A percentile compares a stretch with the other conserved stretches of the same genome.
phyloP scores from a whole-genome alignment of 2,329 filamentous ascomycete species.

The Botrytis fragariae region DNA sequence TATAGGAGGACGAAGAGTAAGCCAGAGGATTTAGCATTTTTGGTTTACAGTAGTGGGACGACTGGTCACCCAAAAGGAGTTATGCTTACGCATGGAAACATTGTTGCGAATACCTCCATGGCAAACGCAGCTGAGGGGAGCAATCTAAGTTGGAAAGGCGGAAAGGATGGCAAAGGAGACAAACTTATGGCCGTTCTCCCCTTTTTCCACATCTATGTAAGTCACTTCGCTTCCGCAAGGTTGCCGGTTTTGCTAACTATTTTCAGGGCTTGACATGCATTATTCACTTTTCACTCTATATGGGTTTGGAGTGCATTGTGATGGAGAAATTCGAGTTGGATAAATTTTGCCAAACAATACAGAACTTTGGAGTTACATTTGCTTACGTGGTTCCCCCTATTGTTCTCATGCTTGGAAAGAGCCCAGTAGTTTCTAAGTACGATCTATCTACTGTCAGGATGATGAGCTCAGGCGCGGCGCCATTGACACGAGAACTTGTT shows the following conservation, averaged over 20 bases:
- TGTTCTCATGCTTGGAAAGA: constrained; percentile 75
- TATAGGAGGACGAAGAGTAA: constrained; percentile 62
- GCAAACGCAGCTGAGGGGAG: constrained; percentile 51
- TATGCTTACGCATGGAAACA: constrained; percentile 78
- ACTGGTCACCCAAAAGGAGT: constrained; percentile 92
- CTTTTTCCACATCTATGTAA: constrained; percentile 88
- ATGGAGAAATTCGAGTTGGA: constrained; percentile 81
- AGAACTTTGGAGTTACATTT: constrained; percentile 72
- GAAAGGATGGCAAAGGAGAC: constrained; percentile 62
- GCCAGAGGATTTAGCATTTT: constrained; percentile 73
- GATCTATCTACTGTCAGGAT: constrained; percentile 76
- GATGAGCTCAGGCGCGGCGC: constrained; percentile 85
- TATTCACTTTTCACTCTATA: constrained; percentile 65
- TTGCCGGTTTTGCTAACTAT: constrained; percentile 12
- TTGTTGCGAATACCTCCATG: constrained; percentile 71
- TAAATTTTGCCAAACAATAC: constrained; percentile 72
- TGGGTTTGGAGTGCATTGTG: constrained; percentile 65
- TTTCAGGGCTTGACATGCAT: constrained; percentile 65
- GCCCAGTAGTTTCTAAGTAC: constrained; percentile 75
- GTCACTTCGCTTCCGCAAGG: constrained; percentile 32
- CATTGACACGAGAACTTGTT: constrained; percentile 76
- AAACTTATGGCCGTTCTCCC: constrained; percentile 76
- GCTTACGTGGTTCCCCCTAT: constrained; percentile 83
- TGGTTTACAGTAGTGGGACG: constrained; percentile 87
- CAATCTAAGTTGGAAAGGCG: constrained; percentile 57